A percentile compares a stretch with the other conserved stretches of the same genome.
Evolutionary conservation across 169 alveolate species (phyloP).

Genomic region (Plasmodium gallinaceum): DNA sequence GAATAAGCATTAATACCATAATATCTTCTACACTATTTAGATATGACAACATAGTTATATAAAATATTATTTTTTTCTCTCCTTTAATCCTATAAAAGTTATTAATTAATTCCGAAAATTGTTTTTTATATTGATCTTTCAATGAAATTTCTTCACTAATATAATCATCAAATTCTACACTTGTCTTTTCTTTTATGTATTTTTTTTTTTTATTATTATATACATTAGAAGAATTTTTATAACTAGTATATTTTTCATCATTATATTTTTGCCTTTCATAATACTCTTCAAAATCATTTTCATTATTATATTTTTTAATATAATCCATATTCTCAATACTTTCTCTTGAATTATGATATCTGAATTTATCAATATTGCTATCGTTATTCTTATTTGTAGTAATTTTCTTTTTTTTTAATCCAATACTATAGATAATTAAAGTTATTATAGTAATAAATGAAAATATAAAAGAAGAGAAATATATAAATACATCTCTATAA

Average conservation of each 20-base stretch:
- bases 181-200: constrained; percentile 18
- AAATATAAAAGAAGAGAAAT: constrained; percentile 21
- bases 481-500: constrained; percentile 43
- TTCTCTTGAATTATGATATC: constrained; percentile 4
- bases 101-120: constrained; percentile 14
- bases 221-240: constrained; percentile 22
- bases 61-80: constrained; percentile 31
- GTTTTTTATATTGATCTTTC: constrained; percentile 32
- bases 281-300: constrained; percentile 42
- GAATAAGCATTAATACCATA: constrained; percentile 36
- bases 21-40: constrained; percentile 67
- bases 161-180: constrained; percentile 25
- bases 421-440: constrained; percentile 8
- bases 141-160: neutral
- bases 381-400: neutral
- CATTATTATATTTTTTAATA: constrained; percentile 7
- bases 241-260: neutral
- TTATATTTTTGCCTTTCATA: constrained; percentile 17
- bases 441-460: constrained; percentile 32
- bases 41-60: constrained; percentile 25
- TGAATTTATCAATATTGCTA: neutral
- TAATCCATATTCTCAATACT: constrained; percentile 9
- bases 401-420: constrained; percentile 20
- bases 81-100: constrained; percentile 3
- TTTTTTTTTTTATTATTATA: constrained; percentile 22